A percentile compares a stretch with the other conserved stretches of the same genome.
These are phyloP conservation scores for Verticillium alfalfae DNA, from an alignment of 2,329 filamentous ascomycete species.

Conservation along the genomic window DNA sequence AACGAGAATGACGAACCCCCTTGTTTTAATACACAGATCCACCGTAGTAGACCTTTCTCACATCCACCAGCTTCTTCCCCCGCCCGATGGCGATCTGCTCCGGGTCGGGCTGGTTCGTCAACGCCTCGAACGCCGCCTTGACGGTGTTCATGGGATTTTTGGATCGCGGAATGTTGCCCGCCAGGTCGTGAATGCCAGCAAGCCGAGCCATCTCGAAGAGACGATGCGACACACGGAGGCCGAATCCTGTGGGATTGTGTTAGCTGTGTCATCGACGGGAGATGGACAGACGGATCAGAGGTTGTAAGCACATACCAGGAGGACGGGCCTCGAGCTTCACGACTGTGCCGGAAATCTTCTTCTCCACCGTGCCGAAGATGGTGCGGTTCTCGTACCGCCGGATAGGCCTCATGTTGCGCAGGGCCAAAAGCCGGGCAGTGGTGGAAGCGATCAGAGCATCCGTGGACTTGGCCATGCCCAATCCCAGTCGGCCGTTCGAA, in stretches of 20 bases:
- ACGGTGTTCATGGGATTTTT: conserved; percentile 97
- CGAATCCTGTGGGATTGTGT: conserved; percentile 62
- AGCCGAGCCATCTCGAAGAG: conserved; percentile 93
- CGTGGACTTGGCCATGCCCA: conserved; percentile 85
- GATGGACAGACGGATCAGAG: background rate
- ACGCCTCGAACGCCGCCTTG: conserved; percentile 81
- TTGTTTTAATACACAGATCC: conserved; percentile 56
- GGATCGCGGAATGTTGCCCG: conserved; percentile 75
- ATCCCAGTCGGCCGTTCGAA: conserved; percentile 74
- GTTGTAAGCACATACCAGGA: conserved; percentile 61
- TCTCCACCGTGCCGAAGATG: conserved; percentile 77
- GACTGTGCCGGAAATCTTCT: conserved; percentile 83
- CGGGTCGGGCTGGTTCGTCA: conserved; percentile 78
- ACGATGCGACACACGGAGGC: conserved; percentile 81
- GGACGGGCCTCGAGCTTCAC: conserved; percentile 77
- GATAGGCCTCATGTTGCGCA: conserved; percentile 91
- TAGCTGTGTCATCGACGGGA: background rate
- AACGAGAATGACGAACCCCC: background rate
- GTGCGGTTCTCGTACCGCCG: conserved; percentile 87
- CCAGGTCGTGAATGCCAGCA: conserved; percentile 80
- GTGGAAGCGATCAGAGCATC: conserved; percentile 61
- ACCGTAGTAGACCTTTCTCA: conserved; percentile 94
- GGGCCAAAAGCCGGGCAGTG: conserved; percentile 75
- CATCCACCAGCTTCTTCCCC: conserved; percentile 94
- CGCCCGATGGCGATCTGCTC: conserved; percentile 84